These are phyloP conservation scores for Cutaneotrichosporon sp. DNA, from an alignment of 1,284 basidiomycete genomes.

Conservation along the genomic window DNA sequence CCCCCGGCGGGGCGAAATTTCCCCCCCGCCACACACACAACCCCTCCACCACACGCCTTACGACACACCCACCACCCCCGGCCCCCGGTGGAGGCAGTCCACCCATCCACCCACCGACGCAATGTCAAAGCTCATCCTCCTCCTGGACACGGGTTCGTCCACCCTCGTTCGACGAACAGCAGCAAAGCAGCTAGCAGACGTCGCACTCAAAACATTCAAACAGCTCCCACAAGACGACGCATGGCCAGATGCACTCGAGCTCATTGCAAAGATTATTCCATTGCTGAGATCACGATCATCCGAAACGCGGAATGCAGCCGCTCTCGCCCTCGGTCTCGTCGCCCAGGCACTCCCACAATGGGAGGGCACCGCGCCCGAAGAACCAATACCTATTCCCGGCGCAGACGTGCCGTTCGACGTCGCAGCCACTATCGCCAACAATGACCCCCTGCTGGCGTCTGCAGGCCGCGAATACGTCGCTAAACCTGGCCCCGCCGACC, in stretches of 20 bases:
- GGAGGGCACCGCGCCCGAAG: slow-evolving; percentile 6
- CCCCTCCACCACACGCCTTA: not conserved
- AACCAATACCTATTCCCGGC: slow-evolving; percentile 13
- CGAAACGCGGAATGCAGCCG: slow-evolving; percentile 46
- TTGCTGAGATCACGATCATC: slow-evolving; percentile 42
- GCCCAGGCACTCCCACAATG: slow-evolving; percentile 21
- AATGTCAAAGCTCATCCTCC: slow-evolving; percentile 44
- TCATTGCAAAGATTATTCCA: slow-evolving; percentile 43
- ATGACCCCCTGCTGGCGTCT: slow-evolving; percentile 37
- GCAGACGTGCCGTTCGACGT: slow-evolving; percentile 25
- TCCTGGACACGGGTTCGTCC: slow-evolving; percentile 48
- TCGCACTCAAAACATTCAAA: slow-evolving; percentile 39
- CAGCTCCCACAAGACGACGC: slow-evolving; percentile 35
- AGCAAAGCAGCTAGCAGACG: slow-evolving; percentile 45
- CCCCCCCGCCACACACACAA: not conserved
- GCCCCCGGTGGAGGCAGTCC: slow-evolving; percentile 5
- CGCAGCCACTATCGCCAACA: slow-evolving; percentile 15
- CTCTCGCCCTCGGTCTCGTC: slow-evolving; percentile 42
- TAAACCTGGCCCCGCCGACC: slow-evolving; percentile 34
- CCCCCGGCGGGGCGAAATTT: too few relatives aligned
- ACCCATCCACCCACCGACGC: not conserved
- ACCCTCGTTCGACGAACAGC: slow-evolving; percentile 44
- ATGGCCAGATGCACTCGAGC: slow-evolving; percentile 45
- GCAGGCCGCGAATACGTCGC: slow-evolving; percentile 43
- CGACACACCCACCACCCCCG: not conserved